Evolutionary conservation across 768 basidiomycete genomes (phyloP).

Genomic region (Tephrocybe sp.): DNA sequence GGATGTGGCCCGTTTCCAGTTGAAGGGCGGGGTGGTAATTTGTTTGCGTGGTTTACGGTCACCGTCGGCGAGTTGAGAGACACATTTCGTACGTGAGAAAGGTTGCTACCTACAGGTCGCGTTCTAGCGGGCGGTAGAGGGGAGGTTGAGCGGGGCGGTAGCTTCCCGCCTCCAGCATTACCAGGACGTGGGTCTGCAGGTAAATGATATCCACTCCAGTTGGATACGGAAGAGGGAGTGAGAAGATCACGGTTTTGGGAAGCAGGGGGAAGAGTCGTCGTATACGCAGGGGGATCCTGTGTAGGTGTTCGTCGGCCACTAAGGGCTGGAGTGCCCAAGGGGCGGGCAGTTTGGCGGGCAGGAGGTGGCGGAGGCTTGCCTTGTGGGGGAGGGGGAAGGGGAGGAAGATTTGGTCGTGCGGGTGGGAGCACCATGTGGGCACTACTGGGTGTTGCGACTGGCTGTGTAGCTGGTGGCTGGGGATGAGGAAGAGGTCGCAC

Average conservation of each 20-base stretch:
- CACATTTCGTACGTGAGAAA: slow-evolving; percentile 48
- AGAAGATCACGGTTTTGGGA: slow-evolving; percentile 37
- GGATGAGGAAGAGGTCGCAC: slow-evolving; percentile 48
- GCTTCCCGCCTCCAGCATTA: slow-evolving; percentile 42
- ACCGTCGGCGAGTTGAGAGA: slow-evolving; percentile 45
- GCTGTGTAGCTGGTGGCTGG: slow-evolving; percentile 33
- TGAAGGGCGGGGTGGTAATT: slow-evolving; percentile 43
- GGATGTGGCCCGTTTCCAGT: slow-evolving; percentile 48
- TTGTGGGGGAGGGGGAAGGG: slow-evolving; percentile 68
- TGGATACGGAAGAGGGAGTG: slow-evolving; percentile 40
- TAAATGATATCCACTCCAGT: slow-evolving; percentile 50
- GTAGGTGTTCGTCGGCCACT: slow-evolving; percentile 54
- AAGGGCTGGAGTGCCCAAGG: slow-evolving; percentile 27
- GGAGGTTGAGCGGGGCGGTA: slow-evolving; percentile 40
- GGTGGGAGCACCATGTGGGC: slow-evolving; percentile 29
- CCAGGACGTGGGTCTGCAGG: slow-evolving; percentile 61
- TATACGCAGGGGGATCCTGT: slow-evolving; percentile 48
- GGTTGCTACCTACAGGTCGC: slow-evolving; percentile 20
- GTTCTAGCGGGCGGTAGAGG: slow-evolving; percentile 37
- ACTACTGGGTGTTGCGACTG: slow-evolving; percentile 29
- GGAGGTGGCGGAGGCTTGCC: slow-evolving; percentile 60
- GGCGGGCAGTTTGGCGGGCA: slow-evolving; percentile 34
- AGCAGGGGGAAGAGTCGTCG: slow-evolving; percentile 40
- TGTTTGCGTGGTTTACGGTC: slow-evolving; percentile 33
- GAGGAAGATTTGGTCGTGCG: slow-evolving; percentile 52